A percentile compares a stretch with the other conserved stretches of the same genome.
Evolutionary conservation across 805 yeast genomes (phyloP).

Genomic region (Pichia ethanolica): DNA sequence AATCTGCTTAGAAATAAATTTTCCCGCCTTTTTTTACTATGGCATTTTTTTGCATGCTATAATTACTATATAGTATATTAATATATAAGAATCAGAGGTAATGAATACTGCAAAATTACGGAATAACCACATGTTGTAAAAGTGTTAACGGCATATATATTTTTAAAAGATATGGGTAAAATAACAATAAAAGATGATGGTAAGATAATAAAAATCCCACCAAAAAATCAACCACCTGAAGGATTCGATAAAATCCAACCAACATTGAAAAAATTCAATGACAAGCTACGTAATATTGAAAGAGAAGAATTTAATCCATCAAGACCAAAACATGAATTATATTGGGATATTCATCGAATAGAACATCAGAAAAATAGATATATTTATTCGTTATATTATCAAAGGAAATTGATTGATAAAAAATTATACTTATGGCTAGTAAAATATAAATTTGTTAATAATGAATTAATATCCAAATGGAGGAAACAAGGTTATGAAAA

Average conservation of each 20-base stretch:
- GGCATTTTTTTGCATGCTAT: no score
- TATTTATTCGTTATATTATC: conserved; percentile 65
- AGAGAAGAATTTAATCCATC: conserved; percentile 37
- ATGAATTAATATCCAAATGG: conserved; percentile 65
- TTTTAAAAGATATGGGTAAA: not conserved
- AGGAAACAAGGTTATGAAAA: conserved; percentile 66
- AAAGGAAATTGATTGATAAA: conserved; percentile 55
- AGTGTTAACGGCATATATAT: no score
- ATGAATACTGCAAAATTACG: no score
- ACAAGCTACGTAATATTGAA: conserved; percentile 37
- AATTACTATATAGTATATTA: no score
- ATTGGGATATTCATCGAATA: conserved; percentile 67
- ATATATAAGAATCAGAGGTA: no score
- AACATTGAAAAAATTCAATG: conserved; percentile 52
- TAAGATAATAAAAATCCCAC: conserved; percentile 1
- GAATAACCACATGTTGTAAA: no score
- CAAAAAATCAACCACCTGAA: conserved; percentile 50
- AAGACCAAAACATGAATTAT: conserved; percentile 41
- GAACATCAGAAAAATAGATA: conserved; percentile 72
- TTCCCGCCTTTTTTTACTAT: no score
- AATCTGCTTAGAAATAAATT: no score
- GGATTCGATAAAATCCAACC: conserved; percentile 67
- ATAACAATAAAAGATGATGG: not conserved
- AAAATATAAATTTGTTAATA: conserved; percentile 59
- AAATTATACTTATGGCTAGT: conserved; percentile 71